Evolutionary conservation across 2,329 filamentous ascomycete species (phyloP), one percentile per base, ranked within the genome.

Genomic region (Westerdykella ornata): DNA sequence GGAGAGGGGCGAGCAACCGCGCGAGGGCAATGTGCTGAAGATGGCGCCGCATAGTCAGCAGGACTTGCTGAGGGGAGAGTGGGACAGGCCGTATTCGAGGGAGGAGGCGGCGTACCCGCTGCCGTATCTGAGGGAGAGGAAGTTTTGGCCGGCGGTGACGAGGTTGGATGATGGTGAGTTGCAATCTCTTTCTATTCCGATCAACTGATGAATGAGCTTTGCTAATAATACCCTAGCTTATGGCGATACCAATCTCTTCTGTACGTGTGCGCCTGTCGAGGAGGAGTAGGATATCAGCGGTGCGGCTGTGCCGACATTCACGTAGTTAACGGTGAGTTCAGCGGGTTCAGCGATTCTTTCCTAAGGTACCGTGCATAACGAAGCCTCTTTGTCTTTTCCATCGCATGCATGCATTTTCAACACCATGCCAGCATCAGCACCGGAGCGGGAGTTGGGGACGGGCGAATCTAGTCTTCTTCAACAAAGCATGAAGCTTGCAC

Each of bases 101-200:
- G 84, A 92, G 70, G 77, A 82, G 68, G 90, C 90, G 0, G 90
- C 88, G 0, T 97, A 95, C 64, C 90, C 90, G 14, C 63, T 94
- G 48, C 73, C 81, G 0, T 94, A 80, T 69, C 69, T 97, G 47
- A 78, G 79, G 65, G 86, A 95, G 78, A 96, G 94, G 83, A 97
- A 97, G 74, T 96, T 96, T 71, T 97, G 90, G 90, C 89, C 90
- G 0, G 82, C 74, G 28, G 88, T 95, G 12, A 87, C 84, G 5
- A 77, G 90, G 63, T 74, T 96, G 15, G 85, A 97, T 63, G 90
- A 96, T 72, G 77, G 86, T 90, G 68, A 75, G 84, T 59, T 20
- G 3, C 26, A 3, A 30, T 26, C 22, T 26, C 29, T 44, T 8
- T 30, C 9, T 29, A 11, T 26, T 14, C 33, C 19, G 38, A 15